These are phyloP conservation scores for Leishmania martiniquensis DNA, from an alignment of 208 protist genomes.

Conservation along the genomic window DNA sequence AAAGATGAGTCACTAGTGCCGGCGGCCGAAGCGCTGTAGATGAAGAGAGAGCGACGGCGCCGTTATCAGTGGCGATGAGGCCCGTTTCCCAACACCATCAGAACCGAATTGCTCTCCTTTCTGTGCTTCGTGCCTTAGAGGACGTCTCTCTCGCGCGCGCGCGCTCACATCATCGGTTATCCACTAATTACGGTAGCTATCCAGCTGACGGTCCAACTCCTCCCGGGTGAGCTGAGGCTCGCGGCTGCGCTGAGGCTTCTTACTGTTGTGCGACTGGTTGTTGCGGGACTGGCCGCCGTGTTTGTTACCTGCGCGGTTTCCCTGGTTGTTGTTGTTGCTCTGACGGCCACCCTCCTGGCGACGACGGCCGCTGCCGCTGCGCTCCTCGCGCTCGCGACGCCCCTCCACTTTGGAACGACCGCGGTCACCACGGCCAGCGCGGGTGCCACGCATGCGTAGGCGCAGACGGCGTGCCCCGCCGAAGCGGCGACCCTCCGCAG, in stretches of 20 bases:
- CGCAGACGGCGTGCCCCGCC: slow-evolving; percentile 5
- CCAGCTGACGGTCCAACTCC: slow-evolving; percentile 80
- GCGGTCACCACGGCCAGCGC: slow-evolving; percentile 10
- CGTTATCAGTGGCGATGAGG: background rate
- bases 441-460: slow-evolving; percentile 27
- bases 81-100: background rate
- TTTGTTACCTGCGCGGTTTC: slow-evolving; percentile 6
- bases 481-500: slow-evolving; percentile 9
- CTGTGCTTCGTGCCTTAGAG: background rate
- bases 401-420: slow-evolving; percentile 16
- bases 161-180: background rate
- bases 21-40: background rate
- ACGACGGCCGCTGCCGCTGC: slow-evolving; percentile 3
- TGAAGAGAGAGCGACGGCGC: background rate
- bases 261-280: slow-evolving; percentile 15
- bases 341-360: slow-evolving; percentile 6
- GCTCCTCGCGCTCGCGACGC: slow-evolving; percentile 23
- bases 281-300: slow-evolving; percentile 2
- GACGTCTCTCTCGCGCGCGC: slow-evolving; percentile 3
- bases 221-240: slow-evolving; percentile 45
- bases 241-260: slow-evolving; percentile 29
- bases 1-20: background rate
- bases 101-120: too few relatives aligned
- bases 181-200: slow-evolving; percentile 73
- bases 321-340: slow-evolving; percentile 15